Evolutionary conservation across 2,329 filamentous ascomycete genomes (phyloP), one percentile per base, ranked within the genome.

Genomic region (Xylariaceae sp.): DNA sequence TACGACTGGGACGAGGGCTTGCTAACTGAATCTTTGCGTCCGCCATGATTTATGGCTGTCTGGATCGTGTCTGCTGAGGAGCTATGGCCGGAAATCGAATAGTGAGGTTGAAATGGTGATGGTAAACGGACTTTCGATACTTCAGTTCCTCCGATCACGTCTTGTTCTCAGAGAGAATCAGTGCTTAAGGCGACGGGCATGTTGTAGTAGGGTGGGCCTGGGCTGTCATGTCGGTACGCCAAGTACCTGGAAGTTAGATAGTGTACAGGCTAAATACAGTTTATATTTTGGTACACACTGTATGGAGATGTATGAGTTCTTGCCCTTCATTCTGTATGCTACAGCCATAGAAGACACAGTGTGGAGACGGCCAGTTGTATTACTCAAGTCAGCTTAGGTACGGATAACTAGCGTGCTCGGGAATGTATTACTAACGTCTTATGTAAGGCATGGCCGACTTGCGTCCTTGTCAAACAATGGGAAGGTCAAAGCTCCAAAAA

Each of bases 21-120:
- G 32, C 81, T 63, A 73, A 89, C 86, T 88, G 84, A 54, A 89
- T 87, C 76, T 89, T 88, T 58, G 65, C 60, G 62, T 70, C 68
- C 32, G 68, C 68, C 66, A 69, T 69, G 35, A 12, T 63, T 51
- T 50, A 34, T 27, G 19, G 41, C n/a, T 51, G 19, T 37, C 19
- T 47, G 41, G 37, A 41, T 56, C 9, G 47, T 42, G 54, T 51
- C 12, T 34, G 43, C 29, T 51, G 32, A 27, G 42, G 46, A 47
- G 29, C n/a, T 39, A 40, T 31, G 50, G 52, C 30, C 40, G 30
- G 42, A 53, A 48, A 47, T 51, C 47, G 39, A 42, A 47, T 55
- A 46, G 44, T 55, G 46, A 62, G 57, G 60, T 59, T 62, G 59
- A 56, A 57, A 49, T 54, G n/a, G 48, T 39, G 53, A 44, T 46